Evolutionary conservation across 768 basidiomycete genomes (phyloP), one percentile per base, ranked within the genome.

Genomic region (Trichaptum fuscoviolaceum): DNA sequence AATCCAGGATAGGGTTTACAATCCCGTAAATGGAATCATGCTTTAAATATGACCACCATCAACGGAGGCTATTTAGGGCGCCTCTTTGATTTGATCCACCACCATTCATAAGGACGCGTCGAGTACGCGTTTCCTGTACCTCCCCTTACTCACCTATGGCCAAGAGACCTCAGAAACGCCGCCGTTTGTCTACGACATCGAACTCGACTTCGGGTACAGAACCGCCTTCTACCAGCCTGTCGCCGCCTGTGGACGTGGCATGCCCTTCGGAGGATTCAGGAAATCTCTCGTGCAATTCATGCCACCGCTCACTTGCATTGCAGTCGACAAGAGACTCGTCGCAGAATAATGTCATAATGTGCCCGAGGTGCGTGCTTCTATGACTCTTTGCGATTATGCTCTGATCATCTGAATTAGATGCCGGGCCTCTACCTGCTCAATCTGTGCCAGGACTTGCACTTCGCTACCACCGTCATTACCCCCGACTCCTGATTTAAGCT

Each of bases 151-250:
- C 42, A 52, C 42, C 42, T 20, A 52, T 52, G 42, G 20, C 42
- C 42, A 52, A 52, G 42, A 52, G 42, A 20, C 59, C 59, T 25
- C 59, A 61, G 23, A 61, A 61, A 61, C 59, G 59, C 9, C 59
- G 59, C 59, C 59, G 59, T 17, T 2, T 61, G 9, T 61, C 59
- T 25, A 61, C 59, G 59, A 24, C 23, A 23, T 20, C 59, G 3
- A 61, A 34, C 23, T 7, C 59, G 24, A 61, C 59, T 2, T 61
- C 59, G 42, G 10, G 42, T 12, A 61, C 59, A 34, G 59, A 25
- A 4, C 9, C 59, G 25, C 9, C 59, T 61, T 61, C 5, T 61
- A 61, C 20, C 42, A 6, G 24, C 9, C 15, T 61, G 24, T 61
- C 59, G 59, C 59, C 59, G 15, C 23, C 15, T 23, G 30, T 18